These are phyloP conservation scores for Solanum bulbocastanum DNA, from an alignment of 257 asterid species.

Conservation along the genomic window DNA sequence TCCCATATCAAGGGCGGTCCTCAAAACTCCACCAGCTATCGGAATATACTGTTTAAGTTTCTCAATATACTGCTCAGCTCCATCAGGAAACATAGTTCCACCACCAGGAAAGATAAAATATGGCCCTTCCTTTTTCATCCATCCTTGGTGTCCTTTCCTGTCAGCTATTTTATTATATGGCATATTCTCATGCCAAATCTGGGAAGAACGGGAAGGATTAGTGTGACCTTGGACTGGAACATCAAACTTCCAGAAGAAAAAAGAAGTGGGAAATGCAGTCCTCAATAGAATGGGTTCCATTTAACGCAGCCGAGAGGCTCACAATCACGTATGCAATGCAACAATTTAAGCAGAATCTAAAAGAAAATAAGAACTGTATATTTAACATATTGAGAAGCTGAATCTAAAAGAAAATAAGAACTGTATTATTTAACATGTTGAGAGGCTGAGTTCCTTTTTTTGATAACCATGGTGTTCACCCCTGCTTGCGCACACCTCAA, in stretches of 20 bases:
- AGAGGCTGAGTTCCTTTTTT: not conserved
- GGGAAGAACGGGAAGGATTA: constrained; percentile 6
- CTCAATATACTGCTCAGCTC: constrained; percentile 83
- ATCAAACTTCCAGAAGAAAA: not conserved
- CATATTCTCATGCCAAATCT: constrained; percentile 98
- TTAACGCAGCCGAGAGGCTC: not conserved
- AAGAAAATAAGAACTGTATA: not conserved
- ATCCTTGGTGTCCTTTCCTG: constrained; percentile 95
- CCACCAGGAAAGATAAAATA: constrained; percentile 93
- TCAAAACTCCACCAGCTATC: constrained; percentile 69
- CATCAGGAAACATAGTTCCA: constrained; percentile 95
- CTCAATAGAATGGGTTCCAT: not conserved
- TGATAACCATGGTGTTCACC: not conserved
- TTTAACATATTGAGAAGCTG: not conserved
- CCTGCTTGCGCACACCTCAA: not conserved
- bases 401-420: not conserved
- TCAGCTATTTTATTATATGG: constrained; percentile 91
- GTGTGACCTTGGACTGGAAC: not conserved
- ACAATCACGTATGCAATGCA: not conserved
- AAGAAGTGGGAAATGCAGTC: not conserved
- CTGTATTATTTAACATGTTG: not conserved
- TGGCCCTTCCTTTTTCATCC: constrained; percentile 95
- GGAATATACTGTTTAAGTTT: constrained; percentile 93
- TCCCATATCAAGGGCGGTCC: constrained; percentile 99
- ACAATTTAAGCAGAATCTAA: not conserved